Conservation (phyloP, 2,329 filamentous ascomycete species). For the Pyrenophora tritici-repentis region DNA sequence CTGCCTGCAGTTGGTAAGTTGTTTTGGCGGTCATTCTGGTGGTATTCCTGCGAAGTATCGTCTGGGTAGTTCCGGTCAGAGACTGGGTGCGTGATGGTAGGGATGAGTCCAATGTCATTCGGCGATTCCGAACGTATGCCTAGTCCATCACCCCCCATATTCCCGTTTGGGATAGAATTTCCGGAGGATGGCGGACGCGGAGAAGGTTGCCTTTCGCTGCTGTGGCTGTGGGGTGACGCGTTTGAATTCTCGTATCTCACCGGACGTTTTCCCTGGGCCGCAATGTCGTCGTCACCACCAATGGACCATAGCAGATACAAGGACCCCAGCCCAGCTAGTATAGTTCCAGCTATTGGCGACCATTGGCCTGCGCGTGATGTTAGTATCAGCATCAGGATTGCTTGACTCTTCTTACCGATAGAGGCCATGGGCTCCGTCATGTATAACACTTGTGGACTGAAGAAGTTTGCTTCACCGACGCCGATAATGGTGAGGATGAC, state of each 20-base stretch:
- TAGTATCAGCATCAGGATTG: neutral
- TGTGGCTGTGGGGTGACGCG: conserved; percentile 28
- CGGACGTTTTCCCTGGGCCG: conserved; percentile 14
- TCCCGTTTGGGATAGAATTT: neutral
- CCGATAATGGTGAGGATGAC: conserved; percentile 65
- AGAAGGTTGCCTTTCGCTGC: conserved; percentile 13
- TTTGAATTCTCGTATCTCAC: conserved; percentile 5
- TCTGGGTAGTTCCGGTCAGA: conserved; percentile 2
- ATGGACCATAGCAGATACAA: conserved; percentile 57
- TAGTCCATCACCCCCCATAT: neutral
- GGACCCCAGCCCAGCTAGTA: conserved; percentile 63
- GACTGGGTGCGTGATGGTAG: conserved; percentile 22
- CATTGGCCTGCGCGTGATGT: conserved; percentile 52
- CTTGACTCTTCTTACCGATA: conserved; percentile 50
- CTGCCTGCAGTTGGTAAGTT: conserved; percentile 24
- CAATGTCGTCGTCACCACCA: conserved; percentile 33
- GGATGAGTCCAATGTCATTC: conserved; percentile 18
- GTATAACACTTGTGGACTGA: conserved; percentile 59
- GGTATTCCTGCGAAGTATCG: conserved; percentile 1
- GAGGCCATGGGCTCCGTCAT: conserved; percentile 67
- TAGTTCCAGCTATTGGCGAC: conserved; percentile 64
- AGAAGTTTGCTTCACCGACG: conserved; percentile 68
- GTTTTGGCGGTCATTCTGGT: neutral
- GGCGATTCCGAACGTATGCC: conserved; percentile 23
- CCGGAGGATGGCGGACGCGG: conserved; percentile 3